phyloP scores from a whole-genome alignment of 495 filamentous ascomycete genomes.

The Talaromyces wortmannii region DNA sequence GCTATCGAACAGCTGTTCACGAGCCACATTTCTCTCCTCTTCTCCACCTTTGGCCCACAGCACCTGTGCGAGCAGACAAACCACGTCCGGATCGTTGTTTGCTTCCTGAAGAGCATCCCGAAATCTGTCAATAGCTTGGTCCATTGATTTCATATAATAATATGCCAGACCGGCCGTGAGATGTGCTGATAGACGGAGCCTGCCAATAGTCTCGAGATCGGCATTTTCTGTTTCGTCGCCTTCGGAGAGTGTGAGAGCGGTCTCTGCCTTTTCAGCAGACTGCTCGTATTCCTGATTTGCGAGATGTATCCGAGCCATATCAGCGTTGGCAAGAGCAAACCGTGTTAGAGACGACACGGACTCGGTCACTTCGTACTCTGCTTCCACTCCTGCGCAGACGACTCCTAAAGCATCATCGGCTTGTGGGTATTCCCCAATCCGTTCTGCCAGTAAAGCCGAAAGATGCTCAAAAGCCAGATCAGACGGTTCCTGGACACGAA shows the following conservation, averaged over 20 bases:
- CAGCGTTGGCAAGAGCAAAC: constrained; percentile 80
- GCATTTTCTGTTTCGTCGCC: constrained; percentile 44
- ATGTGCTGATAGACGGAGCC: constrained; percentile 73
- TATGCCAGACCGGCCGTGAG: constrained; percentile 78
- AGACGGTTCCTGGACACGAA: constrained; percentile 57
- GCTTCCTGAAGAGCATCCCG: constrained; percentile 76
- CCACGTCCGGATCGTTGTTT: constrained; percentile 69
- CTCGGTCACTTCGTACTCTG: constrained; percentile 77
- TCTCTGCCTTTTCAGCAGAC: constrained; percentile 67
- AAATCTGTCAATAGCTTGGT: constrained; percentile 70
- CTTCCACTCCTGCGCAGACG: constrained; percentile 64
- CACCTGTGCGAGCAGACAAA: constrained; percentile 82
- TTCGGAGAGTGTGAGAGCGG: constrained; percentile 62
- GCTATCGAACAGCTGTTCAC: constrained; percentile 71
- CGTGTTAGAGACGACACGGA: constrained; percentile 60
- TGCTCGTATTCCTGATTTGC: constrained; percentile 54
- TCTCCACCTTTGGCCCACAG: constrained; percentile 85
- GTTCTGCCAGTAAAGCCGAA: constrained; percentile 71
- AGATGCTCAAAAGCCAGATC: constrained; percentile 72
- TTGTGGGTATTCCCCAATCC: constrained; percentile 58
- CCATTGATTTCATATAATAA: constrained; percentile 58
- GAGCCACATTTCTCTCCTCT: constrained; percentile 64
- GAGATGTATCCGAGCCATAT: constrained; percentile 73
- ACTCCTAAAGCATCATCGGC: constrained; percentile 57
- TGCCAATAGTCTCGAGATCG: constrained; percentile 52